Base-by-base conservation (phyloP, 2,329 filamentous ascomycete genomes). In the Aspergillus sp. region DNA sequence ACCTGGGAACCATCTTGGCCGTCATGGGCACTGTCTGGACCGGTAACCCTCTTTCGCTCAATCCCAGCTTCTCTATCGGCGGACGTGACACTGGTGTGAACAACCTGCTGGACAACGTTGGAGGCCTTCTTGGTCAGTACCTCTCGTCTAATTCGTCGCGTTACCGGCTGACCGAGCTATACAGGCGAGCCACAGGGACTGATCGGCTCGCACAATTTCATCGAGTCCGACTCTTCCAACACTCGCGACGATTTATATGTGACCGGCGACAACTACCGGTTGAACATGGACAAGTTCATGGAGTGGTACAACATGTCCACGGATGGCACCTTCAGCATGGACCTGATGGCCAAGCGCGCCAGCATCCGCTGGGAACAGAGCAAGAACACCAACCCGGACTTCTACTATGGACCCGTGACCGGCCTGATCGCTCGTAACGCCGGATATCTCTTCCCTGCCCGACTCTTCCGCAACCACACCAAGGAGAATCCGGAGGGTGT, bases 341-440 rank as follows among this genome's bases (percentile, higher is more conserved):
- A 75, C 5, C 61, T 73, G 22, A 67, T 80, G 24, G 76, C 65
- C 3, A 60, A 73, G 36, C 75, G 76, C 35, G 74, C 76, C 9
- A 70, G 72, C 9, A 61, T 69, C 13, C 74, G 79, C 2, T 79
- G 77, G 60, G 57, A 77, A 13, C 67, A 82, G 58, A 77, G 73
- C 38, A 73, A 81, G 9, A 64, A 67, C 20, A 75, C 72, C 22
- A 83, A 83, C 60, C 79, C 79, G 0, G 70, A 78, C 45, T 82
- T 81, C 62, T 83, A 79, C 66, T 81, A 78, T 47, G 79, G 79
- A 1, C 80, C 79, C 1, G 74, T 77, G 49, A 79, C 76, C 2
- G 79, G 80, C 13, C 68, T 79, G 48, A 61, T 80, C 17, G 74
- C 72, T 6, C 73, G 76, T 0, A 78, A 79, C 45, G 78, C 79